Conservation (phyloP, 2,329 filamentous ascomycete species). For the Claviceps capensis region DNA sequence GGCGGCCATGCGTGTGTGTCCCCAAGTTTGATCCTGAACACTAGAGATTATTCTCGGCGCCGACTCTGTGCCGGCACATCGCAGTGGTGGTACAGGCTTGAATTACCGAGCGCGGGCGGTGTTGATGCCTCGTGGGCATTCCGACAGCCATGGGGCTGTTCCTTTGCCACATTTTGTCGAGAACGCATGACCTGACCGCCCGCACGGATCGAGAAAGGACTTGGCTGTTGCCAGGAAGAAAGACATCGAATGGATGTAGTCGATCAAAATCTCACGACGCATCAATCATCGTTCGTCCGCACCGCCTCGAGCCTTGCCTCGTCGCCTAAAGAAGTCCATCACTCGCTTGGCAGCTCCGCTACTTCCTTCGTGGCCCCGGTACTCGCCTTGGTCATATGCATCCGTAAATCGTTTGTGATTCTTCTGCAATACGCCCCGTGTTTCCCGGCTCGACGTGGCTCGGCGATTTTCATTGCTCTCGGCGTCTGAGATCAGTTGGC, state of each 20-base stretch:
- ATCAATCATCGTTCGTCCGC: constrained; percentile 33
- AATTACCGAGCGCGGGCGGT: neutral
- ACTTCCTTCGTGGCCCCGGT: constrained; percentile 60
- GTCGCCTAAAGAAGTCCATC: constrained; percentile 94
- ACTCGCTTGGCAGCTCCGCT: constrained; percentile 80
- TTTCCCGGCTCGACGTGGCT: constrained; percentile 23
- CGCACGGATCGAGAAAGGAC: too few relatives aligned
- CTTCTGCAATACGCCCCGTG: constrained; percentile 58
- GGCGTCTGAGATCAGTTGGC: constrained; percentile 26
- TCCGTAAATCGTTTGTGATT: constrained; percentile 79
- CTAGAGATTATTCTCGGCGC: neutral
- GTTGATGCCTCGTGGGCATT: too few relatives aligned
- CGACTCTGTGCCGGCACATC: neutral
- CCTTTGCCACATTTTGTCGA: too few relatives aligned
- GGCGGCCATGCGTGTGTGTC: neutral
- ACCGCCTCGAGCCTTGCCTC: constrained; percentile 60
- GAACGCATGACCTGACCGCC: too few relatives aligned
- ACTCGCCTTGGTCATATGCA: constrained; percentile 65
- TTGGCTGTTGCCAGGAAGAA: too few relatives aligned
- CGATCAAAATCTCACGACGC: neutral
- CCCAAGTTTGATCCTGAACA: constrained; percentile 1
- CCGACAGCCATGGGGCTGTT: too few relatives aligned
- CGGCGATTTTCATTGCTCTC: constrained; percentile 29
- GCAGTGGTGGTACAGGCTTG: neutral
- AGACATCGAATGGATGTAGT: too few relatives aligned